A percentile compares a stretch with the other conserved stretches of the same genome.
Conservation (phyloP, 2,329 filamentous ascomycete genomes). For the Fusarium oxysporum region DNA sequence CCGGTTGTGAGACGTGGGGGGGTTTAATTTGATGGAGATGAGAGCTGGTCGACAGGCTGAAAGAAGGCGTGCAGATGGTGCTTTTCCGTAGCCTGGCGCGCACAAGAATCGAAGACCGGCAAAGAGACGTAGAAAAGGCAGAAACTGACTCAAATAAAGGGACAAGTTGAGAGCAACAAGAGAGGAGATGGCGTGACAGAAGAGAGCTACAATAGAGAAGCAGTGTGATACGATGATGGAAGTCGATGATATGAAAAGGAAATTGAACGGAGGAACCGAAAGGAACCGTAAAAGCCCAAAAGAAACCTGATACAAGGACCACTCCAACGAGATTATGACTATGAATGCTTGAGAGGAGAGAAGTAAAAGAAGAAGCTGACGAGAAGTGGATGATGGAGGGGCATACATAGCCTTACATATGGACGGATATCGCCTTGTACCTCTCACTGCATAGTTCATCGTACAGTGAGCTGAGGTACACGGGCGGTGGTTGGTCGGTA, state of each 20-base stretch:
- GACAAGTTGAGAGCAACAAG: constrained; percentile 12
- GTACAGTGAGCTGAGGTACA: constrained; percentile 10
- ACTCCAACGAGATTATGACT: constrained; percentile 18
- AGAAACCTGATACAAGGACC: constrained; percentile 30
- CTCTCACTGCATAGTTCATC: constrained; percentile 12
- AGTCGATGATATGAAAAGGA: constrained; percentile 1
- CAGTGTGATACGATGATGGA: background rate
- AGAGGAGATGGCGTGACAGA: background rate
- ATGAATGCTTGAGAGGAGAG: constrained; percentile 8
- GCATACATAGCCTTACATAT: background rate
- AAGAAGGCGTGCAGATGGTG: background rate
- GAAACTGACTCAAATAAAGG: background rate
- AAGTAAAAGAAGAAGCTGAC: constrained; percentile 18
- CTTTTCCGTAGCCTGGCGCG: constrained; percentile 2
- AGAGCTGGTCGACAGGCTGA: constrained; percentile 13
- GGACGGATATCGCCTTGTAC: constrained; percentile 1
- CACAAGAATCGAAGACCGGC: constrained; percentile 2
- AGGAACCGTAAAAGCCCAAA: constrained; percentile 27
- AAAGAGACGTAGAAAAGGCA: constrained; percentile 4
- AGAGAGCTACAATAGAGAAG: constrained; percentile 7
- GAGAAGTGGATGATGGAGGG: constrained; percentile 11
- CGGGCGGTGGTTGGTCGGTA: background rate
- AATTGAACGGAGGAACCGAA: constrained; percentile 25
- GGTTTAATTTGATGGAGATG: constrained; percentile 17
- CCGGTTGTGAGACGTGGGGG: constrained; percentile 24